Evolutionary conservation across 495 filamentous ascomycete species (phyloP), one percentile per base, ranked within the genome.

Genomic region (Pyronema domesticum): DNA sequence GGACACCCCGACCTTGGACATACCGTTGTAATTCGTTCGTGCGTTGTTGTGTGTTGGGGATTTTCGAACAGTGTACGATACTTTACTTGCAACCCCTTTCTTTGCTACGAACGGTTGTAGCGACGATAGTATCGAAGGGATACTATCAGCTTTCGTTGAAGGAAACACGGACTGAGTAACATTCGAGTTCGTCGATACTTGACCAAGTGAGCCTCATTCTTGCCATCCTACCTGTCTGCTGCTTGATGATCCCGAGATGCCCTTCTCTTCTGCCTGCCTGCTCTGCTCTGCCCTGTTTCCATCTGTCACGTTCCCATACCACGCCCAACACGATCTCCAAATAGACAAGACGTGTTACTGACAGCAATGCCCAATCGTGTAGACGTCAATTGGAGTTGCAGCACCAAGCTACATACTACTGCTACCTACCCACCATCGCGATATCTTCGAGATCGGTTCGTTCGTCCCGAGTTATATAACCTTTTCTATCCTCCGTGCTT

Each of bases 1-100:
- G 14, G 35, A 33, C 34, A 15, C 47, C 37, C 14, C 14, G 14
- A 40, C 19, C 7, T 53, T 53, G 50, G 7, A 43, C 50, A 11
- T 53, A 40, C 50, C 35, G 37, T 53, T 53, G 50, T 53, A 53
- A 53, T 53, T 11, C 48, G 23, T 36, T 34, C 48, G 18, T 51
- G n/a, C 30, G 30, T 34, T 51, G 18, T 51, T 37, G 48, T 34
- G 48, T 33, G 48, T 51, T 51, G 48, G 18, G 35, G 30, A 6
- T 13, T 51, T 13, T 51, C 11, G 35, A 34, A 11, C 11, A 11
- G 14, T 13, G 48, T n/a, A 11, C 11, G 10, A 33, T 35, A 14
- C 36, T 37, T 34, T 11, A 19, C 9, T 17, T 47, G 10, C 45
- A 19, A 3, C 17, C 45, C 45, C 18, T 30, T 34, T 30, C 47